A percentile compares a stretch with the other conserved stretches of the same genome.
Conservation (phyloP, 2,329 filamentous ascomycete genomes). For the Colletotrichum endophyticum region DNA sequence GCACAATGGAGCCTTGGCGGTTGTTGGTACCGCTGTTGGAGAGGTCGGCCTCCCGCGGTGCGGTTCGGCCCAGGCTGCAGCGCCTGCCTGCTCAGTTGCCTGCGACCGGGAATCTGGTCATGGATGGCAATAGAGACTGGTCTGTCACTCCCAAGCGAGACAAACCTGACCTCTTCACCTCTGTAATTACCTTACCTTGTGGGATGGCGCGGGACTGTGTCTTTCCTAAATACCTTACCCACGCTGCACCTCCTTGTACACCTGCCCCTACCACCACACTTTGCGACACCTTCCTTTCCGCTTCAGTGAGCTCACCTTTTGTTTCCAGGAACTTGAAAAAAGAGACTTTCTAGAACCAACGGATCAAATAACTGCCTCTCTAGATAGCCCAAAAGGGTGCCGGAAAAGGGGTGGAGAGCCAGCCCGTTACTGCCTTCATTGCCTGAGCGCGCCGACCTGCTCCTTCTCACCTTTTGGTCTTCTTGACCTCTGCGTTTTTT, state of each 20-base stretch:
- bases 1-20: not conserved
- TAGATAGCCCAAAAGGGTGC: not conserved
- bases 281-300: not conserved
- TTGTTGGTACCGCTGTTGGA: not conserved
- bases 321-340: not conserved
- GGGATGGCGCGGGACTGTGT: not conserved
- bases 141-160: not conserved
- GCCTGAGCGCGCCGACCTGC: not conserved
- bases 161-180: not conserved
- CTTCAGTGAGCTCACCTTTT: not conserved
- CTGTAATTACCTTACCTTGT: not conserved
- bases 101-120: not conserved
- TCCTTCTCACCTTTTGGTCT: not conserved
- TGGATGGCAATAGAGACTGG: not conserved
- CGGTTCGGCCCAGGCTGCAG: not conserved
- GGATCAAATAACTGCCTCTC: not conserved
- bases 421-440: not conserved
- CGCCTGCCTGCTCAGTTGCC: not conserved
- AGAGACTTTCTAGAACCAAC: not conserved
- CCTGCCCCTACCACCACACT: not conserved
- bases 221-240: not conserved
- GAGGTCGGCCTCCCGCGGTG: not conserved
- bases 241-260: not conserved
- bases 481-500: not conserved
- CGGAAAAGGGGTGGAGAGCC: not conserved